Evolutionary conservation across 148 eudicot genomes (phyloP), one percentile per base, ranked within the genome.

Genomic region (Chenopodium suecicum): DNA sequence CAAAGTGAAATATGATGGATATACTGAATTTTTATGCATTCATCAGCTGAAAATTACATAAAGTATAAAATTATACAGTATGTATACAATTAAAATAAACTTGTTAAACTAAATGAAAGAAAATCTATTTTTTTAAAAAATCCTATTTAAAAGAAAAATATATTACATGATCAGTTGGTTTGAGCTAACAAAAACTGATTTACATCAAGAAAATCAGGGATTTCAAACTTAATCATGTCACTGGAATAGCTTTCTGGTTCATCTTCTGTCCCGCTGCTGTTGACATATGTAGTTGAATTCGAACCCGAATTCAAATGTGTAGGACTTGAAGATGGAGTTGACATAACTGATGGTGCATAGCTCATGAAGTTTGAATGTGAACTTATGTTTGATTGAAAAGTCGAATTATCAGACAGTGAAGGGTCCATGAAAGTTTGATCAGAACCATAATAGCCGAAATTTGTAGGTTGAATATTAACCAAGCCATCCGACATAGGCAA

Each of bases 311-410:
- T 83, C 82, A 90, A 82, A 2, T 89, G 91, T 0, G 96, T 79
- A 1, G 97, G 88, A 83, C 93, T 91, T 16, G 97, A 89, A 14
- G 93, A 86, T n/a, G 93, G 93, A 2, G 92, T 90, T 20, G 95
- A 91, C 78, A 92, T 84, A 23, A 82, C 86, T 0, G 98, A 93
- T 7, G 97, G 86, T n/a, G 81, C 74, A 60, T 88, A 91, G 60
- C 88, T 81, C 78, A 81, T 52, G 77, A 91, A 82, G 66, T 78
- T 87, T 25, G 87, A 84, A 34, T 86, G 75, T 72, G 27, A 86
- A 82, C 79, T 84, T 73, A 76, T 68, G 62, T 83, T 80, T 65
- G 91, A 82, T 32, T 83, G 87, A 22, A 86, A 88, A 41, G 32
- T 79, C 0, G 90, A 81, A 64, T 82, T 78, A 69, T 89, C 85